Conservation (phyloP, 148 eudicot genomes). For the Oxyria digyna region DNA sequence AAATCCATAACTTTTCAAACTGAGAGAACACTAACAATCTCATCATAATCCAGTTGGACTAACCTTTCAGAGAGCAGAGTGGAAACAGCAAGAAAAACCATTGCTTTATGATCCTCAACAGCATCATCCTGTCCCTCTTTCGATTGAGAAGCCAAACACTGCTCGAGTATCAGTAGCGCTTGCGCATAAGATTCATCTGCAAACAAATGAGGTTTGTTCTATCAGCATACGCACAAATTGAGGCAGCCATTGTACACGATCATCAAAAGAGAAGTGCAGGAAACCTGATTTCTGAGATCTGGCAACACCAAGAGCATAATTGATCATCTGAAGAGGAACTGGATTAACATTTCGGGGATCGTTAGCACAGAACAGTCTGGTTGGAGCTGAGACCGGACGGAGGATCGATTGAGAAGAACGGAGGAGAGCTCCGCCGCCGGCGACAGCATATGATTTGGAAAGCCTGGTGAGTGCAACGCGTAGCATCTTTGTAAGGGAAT, state of each 20-base stretch:
- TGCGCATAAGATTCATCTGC: constrained; percentile 69
- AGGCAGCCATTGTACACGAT: neutral
- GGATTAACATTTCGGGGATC: constrained; percentile 30
- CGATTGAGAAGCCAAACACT: constrained; percentile 56
- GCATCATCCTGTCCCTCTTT: constrained; percentile 32
- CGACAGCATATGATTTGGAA: constrained; percentile 7
- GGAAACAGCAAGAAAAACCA: constrained; percentile 69
- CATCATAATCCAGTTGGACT: neutral
- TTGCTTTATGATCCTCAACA: constrained; percentile 45
- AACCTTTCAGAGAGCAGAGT: constrained; percentile 69
- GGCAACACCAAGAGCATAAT: constrained; percentile 62
- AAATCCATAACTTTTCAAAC: neutral
- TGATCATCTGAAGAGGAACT: constrained; percentile 64
- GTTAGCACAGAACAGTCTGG: constrained; percentile 23
- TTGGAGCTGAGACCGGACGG: constrained; percentile 6
- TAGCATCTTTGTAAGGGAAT: constrained; percentile 10
- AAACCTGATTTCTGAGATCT: constrained; percentile 64
- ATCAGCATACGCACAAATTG: neutral
- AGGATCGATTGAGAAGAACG: neutral
- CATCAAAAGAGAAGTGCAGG: neutral
- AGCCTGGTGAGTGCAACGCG: constrained; percentile 14
- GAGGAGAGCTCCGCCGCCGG: constrained; percentile 1
- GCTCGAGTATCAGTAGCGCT: constrained; percentile 69
- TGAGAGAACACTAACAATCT: neutral
- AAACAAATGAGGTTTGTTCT: neutral